Evolutionary conservation across 2,329 filamentous ascomycete genomes (phyloP).

Genomic region (Clathrospora elynae): DNA sequence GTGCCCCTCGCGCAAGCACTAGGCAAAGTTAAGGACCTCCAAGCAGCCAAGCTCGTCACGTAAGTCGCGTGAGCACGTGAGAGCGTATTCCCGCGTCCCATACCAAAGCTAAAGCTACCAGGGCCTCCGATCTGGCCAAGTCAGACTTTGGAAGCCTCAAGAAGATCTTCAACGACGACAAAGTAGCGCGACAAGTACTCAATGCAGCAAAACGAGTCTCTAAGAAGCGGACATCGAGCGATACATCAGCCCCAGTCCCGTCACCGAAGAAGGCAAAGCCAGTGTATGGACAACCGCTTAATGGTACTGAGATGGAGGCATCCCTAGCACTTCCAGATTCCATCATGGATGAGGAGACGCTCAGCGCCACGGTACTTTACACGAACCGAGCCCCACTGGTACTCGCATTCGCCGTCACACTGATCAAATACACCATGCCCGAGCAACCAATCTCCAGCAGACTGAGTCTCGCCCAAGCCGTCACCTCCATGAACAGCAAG

Average conservation of each 20-base stretch:
- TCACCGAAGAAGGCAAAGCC: slow-evolving; percentile 45
- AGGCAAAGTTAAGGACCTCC: slow-evolving; percentile 60
- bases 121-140: slow-evolving; percentile 57
- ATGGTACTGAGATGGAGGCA: slow-evolving; percentile 65
- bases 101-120: slow-evolving; percentile 25
- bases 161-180: slow-evolving; percentile 57
- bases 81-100: slow-evolving; percentile 22
- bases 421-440: slow-evolving; percentile 81
- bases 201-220: slow-evolving; percentile 62
- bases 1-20: slow-evolving; percentile 61
- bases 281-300: slow-evolving; percentile 36
- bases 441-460: slow-evolving; percentile 84
- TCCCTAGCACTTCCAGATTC: slow-evolving; percentile 64
- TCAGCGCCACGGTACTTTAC: slow-evolving; percentile 63
- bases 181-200: slow-evolving; percentile 61
- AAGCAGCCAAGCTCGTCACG: slow-evolving; percentile 57
- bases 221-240: slow-evolving; percentile 59
- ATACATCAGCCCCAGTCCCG: slow-evolving; percentile 19
- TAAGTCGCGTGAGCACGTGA: slow-evolving; percentile 58
- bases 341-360: slow-evolving; percentile 61
- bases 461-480: slow-evolving; percentile 79
- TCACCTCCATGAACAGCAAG: slow-evolving; percentile 80
- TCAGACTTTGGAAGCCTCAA: slow-evolving; percentile 52
- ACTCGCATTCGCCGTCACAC: slow-evolving; percentile 75
- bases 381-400: slow-evolving; percentile 85